A percentile compares a stretch with the other conserved stretches of the same genome.
Conservation (phyloP, 768 basidiomycete genomes). For the Suillus variegatus region DNA sequence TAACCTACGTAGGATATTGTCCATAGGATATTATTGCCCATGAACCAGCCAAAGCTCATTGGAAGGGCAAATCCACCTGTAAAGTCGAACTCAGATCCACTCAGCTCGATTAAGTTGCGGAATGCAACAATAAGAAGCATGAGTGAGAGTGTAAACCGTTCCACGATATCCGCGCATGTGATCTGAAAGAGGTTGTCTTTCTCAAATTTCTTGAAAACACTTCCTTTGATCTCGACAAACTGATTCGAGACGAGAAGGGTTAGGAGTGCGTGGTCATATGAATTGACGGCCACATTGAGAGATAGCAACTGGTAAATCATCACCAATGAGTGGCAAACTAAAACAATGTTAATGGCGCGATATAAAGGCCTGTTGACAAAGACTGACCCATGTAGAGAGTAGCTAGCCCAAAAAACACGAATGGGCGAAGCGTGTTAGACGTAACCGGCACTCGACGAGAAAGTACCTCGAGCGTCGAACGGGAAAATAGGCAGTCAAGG, state of each 20-base stretch:
- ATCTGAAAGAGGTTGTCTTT: slow-evolving; percentile 99
- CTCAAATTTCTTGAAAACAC: slow-evolving; percentile 99
- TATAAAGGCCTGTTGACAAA: not conserved
- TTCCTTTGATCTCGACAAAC: slow-evolving; percentile 99
- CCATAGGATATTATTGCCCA: slow-evolving; percentile 77
- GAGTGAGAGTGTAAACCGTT: slow-evolving; percentile 87
- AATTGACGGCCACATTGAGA: slow-evolving; percentile 96
- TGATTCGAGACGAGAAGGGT: slow-evolving; percentile 96
- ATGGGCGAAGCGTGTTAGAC: slow-evolving; percentile 70
- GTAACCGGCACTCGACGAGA: slow-evolving; percentile 63
- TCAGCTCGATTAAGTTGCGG: slow-evolving; percentile 92
- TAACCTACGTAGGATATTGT: slow-evolving; percentile 84
- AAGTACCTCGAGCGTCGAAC: slow-evolving; percentile 79
- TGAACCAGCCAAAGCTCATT: slow-evolving; percentile 82
- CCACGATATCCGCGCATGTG: slow-evolving; percentile 98
- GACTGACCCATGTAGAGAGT: slow-evolving; percentile 78
- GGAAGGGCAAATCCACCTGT: slow-evolving; percentile 70
- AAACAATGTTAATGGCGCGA: not conserved
- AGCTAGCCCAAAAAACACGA: slow-evolving; percentile 83
- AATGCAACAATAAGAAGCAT: slow-evolving; percentile 93
- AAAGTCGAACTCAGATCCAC: slow-evolving; percentile 86
- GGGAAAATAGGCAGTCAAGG: slow-evolving; percentile 93
- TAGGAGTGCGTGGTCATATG: slow-evolving; percentile 93
- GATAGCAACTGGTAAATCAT: slow-evolving; percentile 95
- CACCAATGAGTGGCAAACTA: slow-evolving; percentile 89